Conservation (phyloP, 1,284 basidiomycete genomes). For the Vanrija humicola region DNA sequence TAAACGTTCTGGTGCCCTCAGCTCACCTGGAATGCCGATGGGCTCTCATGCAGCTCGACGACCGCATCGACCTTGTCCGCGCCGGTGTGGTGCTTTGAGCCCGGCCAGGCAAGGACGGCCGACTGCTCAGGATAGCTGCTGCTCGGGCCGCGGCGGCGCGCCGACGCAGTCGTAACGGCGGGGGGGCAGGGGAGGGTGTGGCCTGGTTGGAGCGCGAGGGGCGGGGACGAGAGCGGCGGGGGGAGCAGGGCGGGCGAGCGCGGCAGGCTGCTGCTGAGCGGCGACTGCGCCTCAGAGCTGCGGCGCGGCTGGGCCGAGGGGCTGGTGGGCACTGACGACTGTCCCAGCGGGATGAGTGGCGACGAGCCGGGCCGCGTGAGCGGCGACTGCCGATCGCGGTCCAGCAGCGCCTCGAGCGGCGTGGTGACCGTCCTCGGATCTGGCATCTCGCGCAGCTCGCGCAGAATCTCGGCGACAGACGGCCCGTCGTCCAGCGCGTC, state of each 20-base stretch:
- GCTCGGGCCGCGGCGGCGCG: not conserved
- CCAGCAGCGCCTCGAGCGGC: slow-evolving; percentile 4
- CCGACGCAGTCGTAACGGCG: not conserved
- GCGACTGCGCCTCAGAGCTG: not conserved
- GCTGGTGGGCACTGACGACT: not conserved
- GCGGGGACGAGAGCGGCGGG: not conserved
- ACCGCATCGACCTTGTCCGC: slow-evolving; percentile 23
- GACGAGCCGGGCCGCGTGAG: not conserved
- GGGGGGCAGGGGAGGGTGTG: not conserved
- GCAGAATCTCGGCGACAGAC: slow-evolving; percentile 27
- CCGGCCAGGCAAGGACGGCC: no score
- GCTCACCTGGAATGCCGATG: slow-evolving; percentile 37
- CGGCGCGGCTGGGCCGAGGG: not conserved
- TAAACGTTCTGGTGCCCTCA: not conserved
- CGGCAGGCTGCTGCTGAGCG: not conserved
- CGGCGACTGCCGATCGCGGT: not conserved
- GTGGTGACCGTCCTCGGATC: slow-evolving; percentile 13
- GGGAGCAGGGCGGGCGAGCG: not conserved
- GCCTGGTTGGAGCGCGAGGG: not conserved
- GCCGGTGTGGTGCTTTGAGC: no score
- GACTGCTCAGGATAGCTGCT: not conserved
- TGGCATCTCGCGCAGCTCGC: slow-evolving; percentile 34
- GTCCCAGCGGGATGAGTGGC: not conserved
- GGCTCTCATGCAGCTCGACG: slow-evolving; percentile 39
- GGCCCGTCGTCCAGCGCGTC: slow-evolving; percentile 28